phyloP scores from a whole-genome alignment of 73 alveolate genomes.

The Paramecium sonneborni region DNA sequence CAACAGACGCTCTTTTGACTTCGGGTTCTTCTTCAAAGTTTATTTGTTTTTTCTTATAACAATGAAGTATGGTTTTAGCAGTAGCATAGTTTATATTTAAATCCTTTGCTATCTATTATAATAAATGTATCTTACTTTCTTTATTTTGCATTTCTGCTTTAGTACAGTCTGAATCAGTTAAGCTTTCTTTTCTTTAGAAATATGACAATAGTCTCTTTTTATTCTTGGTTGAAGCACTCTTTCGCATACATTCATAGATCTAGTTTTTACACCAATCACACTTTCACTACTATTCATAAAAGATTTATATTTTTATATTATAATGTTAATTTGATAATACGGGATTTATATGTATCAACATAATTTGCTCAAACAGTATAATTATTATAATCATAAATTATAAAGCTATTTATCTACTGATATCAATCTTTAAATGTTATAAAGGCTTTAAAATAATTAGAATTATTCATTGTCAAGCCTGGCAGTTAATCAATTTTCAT shows the following conservation, averaged over 20 bases:
- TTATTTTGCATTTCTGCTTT: slow-evolving; percentile 8
- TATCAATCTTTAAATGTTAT: not conserved
- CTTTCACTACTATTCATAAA: slow-evolving; percentile 7
- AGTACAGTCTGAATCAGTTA: slow-evolving; percentile 51
- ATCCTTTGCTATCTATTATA: slow-evolving; percentile 23
- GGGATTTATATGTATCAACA: not conserved
- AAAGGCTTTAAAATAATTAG: not conserved
- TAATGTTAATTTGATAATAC: not conserved
- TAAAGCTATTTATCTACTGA: not conserved
- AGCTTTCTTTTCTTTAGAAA: slow-evolving; percentile 36
- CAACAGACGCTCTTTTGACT: not conserved
- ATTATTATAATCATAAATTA: not conserved
- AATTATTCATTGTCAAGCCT: not conserved
- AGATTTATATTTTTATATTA: slow-evolving; percentile 10
- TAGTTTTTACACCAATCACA: not conserved
- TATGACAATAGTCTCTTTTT: slow-evolving; percentile 49
- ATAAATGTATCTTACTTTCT: not conserved
- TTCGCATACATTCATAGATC: slow-evolving; percentile 2
- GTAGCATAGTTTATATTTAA: slow-evolving; percentile 45
- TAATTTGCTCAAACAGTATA: not conserved
- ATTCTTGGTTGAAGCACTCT: slow-evolving; percentile 1
- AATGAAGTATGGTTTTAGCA: slow-evolving; percentile 43
- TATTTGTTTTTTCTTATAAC: not conserved
- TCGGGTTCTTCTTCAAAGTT: not conserved
- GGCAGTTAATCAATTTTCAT: not conserved